A percentile compares a stretch with the other conserved stretches of the same genome.
phyloP scores from a whole-genome alignment of 805 yeast species.

The Kodamaea jinghongensis region DNA sequence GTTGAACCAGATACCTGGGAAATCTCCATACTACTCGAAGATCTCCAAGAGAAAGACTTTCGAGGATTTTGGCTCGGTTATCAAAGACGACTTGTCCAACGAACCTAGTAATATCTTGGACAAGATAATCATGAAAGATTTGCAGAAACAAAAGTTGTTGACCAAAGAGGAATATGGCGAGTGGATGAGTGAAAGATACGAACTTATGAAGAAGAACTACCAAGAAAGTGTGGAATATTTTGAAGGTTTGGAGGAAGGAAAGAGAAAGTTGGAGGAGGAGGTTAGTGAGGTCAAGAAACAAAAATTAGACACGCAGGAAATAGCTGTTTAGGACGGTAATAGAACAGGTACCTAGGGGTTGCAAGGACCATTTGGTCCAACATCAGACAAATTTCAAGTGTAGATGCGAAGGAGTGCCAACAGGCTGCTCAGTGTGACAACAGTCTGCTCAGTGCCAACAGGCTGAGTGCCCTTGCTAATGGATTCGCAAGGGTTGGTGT shows the following conservation, averaged over 20 bases:
- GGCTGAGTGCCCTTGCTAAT: too few relatives aligned
- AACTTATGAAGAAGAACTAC: conserved; percentile 9
- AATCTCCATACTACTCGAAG: conserved; percentile 53
- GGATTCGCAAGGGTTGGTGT: too few relatives aligned
- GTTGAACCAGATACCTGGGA: conserved; percentile 76
- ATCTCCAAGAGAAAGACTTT: conserved; percentile 56
- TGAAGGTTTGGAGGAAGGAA: conserved; percentile 1
- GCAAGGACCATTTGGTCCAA: not conserved
- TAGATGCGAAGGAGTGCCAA: too few relatives aligned
- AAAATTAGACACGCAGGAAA: not conserved
- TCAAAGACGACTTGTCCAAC: conserved; percentile 33
- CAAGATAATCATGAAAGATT: conserved; percentile 27
- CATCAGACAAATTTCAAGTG: not conserved
- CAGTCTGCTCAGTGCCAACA: too few relatives aligned
- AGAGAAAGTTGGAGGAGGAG: conserved; percentile 3
- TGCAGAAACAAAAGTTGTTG: conserved; percentile 30
- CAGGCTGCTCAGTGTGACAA: too few relatives aligned
- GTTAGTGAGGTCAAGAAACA: not conserved
- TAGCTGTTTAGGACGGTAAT: not conserved
- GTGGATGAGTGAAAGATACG: conserved; percentile 10
- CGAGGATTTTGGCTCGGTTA: conserved; percentile 44
- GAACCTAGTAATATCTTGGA: conserved; percentile 20
- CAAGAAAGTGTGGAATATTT: conserved; percentile 5
- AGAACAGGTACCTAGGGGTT: not conserved
- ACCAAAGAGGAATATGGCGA: conserved; percentile 14